Evolutionary conservation across 108 stramenopile genomes (phyloP).

Genomic region (Fragilariopsis cylindrus): DNA sequence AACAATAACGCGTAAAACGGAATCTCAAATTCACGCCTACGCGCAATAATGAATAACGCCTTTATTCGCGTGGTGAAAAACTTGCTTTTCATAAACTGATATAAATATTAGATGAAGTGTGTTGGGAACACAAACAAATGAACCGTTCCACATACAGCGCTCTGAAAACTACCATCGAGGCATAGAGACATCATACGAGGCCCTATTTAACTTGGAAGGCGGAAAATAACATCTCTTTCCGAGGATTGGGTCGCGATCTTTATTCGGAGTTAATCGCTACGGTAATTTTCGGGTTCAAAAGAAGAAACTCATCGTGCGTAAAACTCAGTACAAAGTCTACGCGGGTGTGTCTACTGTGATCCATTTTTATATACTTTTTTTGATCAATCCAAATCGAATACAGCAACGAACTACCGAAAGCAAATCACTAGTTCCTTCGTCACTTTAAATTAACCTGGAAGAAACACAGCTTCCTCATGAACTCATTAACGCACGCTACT

Average conservation of each 20-base stretch:
- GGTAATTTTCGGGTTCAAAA: not conserved
- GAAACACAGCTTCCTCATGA: not conserved
- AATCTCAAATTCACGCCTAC: no score
- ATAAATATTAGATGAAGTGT: no score
- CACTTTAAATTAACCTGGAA: not conserved
- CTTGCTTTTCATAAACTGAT: no score
- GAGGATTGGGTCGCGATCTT: not conserved
- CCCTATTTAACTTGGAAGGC: not conserved
- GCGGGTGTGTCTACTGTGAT: not conserved
- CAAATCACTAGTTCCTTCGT: not conserved
- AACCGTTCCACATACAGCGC: no score
- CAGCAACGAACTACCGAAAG: not conserved
- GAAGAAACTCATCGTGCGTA: slow-evolving; percentile 7
- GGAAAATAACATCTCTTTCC: not conserved
- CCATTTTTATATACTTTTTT: slow-evolving; percentile 1
- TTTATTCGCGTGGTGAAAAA: no score
- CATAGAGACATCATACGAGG: not conserved
- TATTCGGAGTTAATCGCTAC: no score
- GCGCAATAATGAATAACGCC: no score
- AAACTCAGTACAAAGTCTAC: slow-evolving; percentile 3
- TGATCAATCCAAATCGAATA: not conserved
- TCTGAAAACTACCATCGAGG: no score
- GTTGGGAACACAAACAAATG: no score
- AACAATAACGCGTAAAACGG: no score
- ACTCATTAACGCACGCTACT: not conserved